Conservation (phyloP, 345 rosid species). For the Excoecaria cochinchinensis region DNA sequence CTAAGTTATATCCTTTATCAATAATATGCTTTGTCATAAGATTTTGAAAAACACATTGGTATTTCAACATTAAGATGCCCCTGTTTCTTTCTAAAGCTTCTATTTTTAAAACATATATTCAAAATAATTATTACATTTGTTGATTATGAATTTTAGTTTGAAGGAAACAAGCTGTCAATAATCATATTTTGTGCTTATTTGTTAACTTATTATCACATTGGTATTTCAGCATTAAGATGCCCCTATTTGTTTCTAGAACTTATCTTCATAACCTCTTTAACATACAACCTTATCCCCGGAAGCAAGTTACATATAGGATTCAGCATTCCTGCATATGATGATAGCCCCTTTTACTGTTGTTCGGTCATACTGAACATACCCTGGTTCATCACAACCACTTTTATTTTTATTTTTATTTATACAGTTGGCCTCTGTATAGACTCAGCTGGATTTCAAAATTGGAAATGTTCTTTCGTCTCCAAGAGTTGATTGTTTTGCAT, state of each 20-base stretch:
- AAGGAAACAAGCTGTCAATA: no score
- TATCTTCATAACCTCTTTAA: no score
- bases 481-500: background rate
- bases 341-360: background rate
- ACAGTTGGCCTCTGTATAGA: slow-evolving; percentile 5
- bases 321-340: background rate
- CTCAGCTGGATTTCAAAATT: background rate
- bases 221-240: no score
- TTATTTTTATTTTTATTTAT: background rate
- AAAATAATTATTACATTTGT: no score
- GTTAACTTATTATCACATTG: no score
- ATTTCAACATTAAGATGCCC: no score
- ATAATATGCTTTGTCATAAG: no score
- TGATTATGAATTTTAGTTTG: no score
- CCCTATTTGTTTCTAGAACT: background rate
- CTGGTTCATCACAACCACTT: background rate
- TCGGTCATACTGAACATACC: slow-evolving; percentile 3
- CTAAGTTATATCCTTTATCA: no score
- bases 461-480: slow-evolving; percentile 1
- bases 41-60: no score
- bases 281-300: slow-evolving; percentile 5
- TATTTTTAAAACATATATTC: no score
- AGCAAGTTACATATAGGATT: background rate
- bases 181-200: background rate
- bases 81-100: no score